These are phyloP conservation scores for Scedosporium apiospermum DNA, from an alignment of 2,329 filamentous ascomycete species.

Conservation along the genomic window DNA sequence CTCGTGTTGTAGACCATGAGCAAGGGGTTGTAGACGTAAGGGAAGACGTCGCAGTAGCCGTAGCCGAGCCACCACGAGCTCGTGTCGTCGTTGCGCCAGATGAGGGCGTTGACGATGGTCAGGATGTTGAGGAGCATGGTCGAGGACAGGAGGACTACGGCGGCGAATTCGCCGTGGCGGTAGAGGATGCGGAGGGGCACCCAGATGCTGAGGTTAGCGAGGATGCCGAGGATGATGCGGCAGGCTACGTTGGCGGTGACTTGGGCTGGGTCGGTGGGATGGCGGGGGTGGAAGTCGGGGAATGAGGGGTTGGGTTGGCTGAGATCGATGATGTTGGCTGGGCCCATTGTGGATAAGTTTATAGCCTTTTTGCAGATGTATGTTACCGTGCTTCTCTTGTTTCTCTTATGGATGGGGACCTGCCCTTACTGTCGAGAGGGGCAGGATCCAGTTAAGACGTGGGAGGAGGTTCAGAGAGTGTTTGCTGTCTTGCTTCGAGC, in stretches of 20 bases:
- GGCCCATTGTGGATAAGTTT: slow-evolving; percentile 6
- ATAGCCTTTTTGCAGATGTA: background rate
- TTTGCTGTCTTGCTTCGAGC: too few species aligned
- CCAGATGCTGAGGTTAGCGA: slow-evolving; percentile 35
- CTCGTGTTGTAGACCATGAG: slow-evolving; percentile 42
- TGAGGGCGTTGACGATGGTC: slow-evolving; percentile 38
- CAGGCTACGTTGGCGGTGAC: slow-evolving; percentile 36
- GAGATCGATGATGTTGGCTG: slow-evolving; percentile 8
- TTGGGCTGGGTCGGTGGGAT: slow-evolving; percentile 17
- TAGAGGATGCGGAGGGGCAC: slow-evolving; percentile 42
- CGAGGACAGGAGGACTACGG: slow-evolving; percentile 36
- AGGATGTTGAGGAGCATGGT: slow-evolving; percentile 37
- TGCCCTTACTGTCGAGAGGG: background rate
- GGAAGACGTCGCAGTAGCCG: slow-evolving; percentile 44
- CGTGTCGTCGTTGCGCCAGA: slow-evolving; percentile 45
- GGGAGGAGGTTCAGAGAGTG: too few species aligned
- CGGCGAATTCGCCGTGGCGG: slow-evolving; percentile 44
- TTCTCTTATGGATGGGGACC: background rate
- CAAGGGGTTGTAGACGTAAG: slow-evolving; percentile 32
- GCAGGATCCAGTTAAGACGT: too few species aligned
- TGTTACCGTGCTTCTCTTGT: too few species aligned
- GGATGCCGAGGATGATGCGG: slow-evolving; percentile 35
- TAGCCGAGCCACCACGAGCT: slow-evolving; percentile 39
- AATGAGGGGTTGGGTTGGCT: background rate
- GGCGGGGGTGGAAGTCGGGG: slow-evolving; percentile 1